Evolutionary conservation across 2,329 filamentous ascomycete genomes (phyloP).

Genomic region (Bretziella fagacearum): DNA sequence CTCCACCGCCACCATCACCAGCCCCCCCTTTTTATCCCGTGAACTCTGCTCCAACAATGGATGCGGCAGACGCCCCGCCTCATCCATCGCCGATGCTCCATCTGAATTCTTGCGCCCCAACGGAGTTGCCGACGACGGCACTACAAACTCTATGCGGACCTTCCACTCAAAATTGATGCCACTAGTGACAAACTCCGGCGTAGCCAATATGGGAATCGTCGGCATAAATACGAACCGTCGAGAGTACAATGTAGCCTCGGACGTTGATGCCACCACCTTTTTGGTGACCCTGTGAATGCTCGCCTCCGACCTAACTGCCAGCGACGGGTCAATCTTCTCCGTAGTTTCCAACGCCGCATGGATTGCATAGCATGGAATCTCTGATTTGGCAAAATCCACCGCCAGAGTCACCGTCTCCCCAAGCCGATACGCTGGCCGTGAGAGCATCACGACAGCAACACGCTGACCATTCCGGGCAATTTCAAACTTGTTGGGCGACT

Average conservation of each 20-base stretch:
- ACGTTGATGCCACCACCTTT: conserved; percentile 58
- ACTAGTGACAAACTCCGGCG: conserved; percentile 82
- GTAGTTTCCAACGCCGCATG: conserved; percentile 71
- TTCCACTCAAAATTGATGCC: conserved; percentile 81
- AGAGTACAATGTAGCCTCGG: conserved; percentile 70
- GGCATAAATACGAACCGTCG: conserved; percentile 64
- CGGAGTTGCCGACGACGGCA: conserved; percentile 28
- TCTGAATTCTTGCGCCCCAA: background rate
- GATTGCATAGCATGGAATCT: conserved; percentile 72
- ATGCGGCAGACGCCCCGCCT: conserved; percentile 20
- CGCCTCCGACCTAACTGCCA: conserved; percentile 70
- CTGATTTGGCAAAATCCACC: conserved; percentile 64
- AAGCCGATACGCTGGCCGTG: conserved; percentile 72
- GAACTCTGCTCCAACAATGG: conserved; percentile 63
- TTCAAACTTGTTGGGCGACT: conserved; percentile 84
- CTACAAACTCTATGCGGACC: conserved; percentile 81
- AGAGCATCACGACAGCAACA: conserved; percentile 81
- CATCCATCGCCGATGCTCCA: conserved; percentile 12
- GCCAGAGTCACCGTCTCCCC: conserved; percentile 74
- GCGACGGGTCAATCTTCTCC: conserved; percentile 61
- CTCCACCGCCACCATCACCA: conserved; percentile 61
- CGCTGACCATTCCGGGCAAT: conserved; percentile 81
- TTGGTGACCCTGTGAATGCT: conserved; percentile 78
- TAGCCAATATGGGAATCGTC: conserved; percentile 66
- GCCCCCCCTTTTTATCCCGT: conserved; percentile 58